Evolutionary conservation across 768 basidiomycete genomes (phyloP).

Genomic region (Kwoniella pini): DNA sequence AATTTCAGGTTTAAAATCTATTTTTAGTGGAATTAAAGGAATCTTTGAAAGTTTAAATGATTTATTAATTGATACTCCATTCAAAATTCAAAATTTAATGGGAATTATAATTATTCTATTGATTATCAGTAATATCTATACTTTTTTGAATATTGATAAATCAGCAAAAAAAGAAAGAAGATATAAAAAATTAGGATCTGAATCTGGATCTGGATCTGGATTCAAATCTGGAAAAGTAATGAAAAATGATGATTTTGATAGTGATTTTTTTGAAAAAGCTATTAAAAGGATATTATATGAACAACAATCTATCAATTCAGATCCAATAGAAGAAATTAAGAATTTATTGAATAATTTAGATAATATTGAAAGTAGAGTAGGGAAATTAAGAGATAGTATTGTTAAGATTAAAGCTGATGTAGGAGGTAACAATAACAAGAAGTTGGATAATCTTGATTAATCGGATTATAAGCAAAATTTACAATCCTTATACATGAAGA

Average conservation of each 20-base stretch:
- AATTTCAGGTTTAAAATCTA: slow-evolving; percentile 31
- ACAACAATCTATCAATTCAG: not conserved
- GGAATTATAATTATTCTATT: slow-evolving; percentile 34
- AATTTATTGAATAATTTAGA: slow-evolving; percentile 37
- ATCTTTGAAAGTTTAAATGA: slow-evolving; percentile 31
- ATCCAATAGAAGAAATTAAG: slow-evolving; percentile 22
- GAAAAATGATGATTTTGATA: not conserved
- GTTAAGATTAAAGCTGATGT: not conserved
- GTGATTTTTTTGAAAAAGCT: slow-evolving; percentile 33
- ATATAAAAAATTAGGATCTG: slow-evolving; percentile 6
- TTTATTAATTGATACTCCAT: slow-evolving; percentile 30
- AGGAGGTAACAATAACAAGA: slow-evolving; percentile 1
- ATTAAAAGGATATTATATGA: slow-evolving; percentile 28
- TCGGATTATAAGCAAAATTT: too few relatives aligned
- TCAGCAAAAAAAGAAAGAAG: slow-evolving; percentile 9
- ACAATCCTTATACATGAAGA: too few relatives aligned
- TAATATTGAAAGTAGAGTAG: slow-evolving; percentile 31
- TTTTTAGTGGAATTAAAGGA: slow-evolving; percentile 33
- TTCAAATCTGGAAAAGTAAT: not conserved
- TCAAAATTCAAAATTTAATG: slow-evolving; percentile 29
- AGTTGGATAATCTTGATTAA: slow-evolving; percentile 8
- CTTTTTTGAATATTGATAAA: slow-evolving; percentile 33
- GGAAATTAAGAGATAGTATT: slow-evolving; percentile 13
- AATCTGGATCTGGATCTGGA: not conserved
- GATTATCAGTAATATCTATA: slow-evolving; percentile 47